phyloP scores from a whole-genome alignment of 768 basidiomycete species.

The Pleurotus platypus region DNA sequence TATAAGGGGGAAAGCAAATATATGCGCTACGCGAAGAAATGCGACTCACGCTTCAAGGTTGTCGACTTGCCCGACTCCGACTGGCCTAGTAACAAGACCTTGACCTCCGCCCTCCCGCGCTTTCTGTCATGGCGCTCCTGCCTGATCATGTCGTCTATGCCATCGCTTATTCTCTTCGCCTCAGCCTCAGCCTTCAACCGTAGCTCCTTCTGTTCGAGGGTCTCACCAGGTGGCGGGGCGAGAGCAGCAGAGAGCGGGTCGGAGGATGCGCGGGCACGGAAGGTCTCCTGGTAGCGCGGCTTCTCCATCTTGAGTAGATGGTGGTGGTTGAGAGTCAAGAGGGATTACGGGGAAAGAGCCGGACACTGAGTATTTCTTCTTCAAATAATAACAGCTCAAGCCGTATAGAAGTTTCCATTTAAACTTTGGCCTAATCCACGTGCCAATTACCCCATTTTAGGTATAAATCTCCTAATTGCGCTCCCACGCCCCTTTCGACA shows the following conservation, averaged over 20 bases:
- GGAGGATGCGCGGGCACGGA: slow-evolving; percentile 43
- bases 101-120: slow-evolving; percentile 56
- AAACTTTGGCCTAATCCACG: slow-evolving; percentile 1
- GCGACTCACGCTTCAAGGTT: slow-evolving; percentile 78
- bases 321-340: slow-evolving; percentile 15
- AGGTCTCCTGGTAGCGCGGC: slow-evolving; percentile 24
- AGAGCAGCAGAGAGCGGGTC: slow-evolving; percentile 71
- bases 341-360: slow-evolving; percentile 10
- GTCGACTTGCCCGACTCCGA: slow-evolving; percentile 90
- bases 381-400: neutral
- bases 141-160: slow-evolving; percentile 76
- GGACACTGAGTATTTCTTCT: slow-evolving; percentile 1
- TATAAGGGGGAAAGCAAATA: neutral
- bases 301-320: slow-evolving; percentile 34
- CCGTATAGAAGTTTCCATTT: slow-evolving; percentile 7
- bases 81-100: slow-evolving; percentile 79
- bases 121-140: slow-evolving; percentile 59
- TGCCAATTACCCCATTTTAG: slow-evolving; percentile 1
- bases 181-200: slow-evolving; percentile 66
- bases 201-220: slow-evolving; percentile 58
- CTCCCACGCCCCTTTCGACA: neutral
- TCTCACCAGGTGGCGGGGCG: slow-evolving; percentile 70
- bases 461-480: neutral
- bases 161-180: slow-evolving; percentile 70
- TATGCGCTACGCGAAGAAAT: slow-evolving; percentile 1